phyloP scores from a whole-genome alignment of 2,329 filamentous ascomycete genomes.

The Allantophomopsis lycopodina region DNA sequence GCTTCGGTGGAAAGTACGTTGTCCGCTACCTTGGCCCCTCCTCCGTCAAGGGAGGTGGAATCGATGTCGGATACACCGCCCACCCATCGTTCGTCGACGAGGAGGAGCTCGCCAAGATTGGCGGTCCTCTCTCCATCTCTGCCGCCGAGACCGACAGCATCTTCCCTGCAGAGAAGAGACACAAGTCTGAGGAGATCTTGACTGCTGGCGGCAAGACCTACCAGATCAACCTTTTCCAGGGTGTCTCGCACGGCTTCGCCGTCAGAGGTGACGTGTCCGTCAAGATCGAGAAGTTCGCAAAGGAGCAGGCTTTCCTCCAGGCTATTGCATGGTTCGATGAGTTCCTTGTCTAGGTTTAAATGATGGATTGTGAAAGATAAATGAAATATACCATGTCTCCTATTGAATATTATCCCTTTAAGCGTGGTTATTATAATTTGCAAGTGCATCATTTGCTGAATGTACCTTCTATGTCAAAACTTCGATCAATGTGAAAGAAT shows the following conservation, averaged over 20 bases:
- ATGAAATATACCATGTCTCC: too few species aligned
- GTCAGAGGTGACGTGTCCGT: slow-evolving; percentile 48
- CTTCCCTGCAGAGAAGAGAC: slow-evolving; percentile 49
- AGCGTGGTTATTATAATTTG: too few species aligned
- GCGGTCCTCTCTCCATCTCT: slow-evolving; percentile 51
- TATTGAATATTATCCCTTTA: too few species aligned
- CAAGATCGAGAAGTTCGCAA: slow-evolving; percentile 49
- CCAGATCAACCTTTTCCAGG: slow-evolving; percentile 65
- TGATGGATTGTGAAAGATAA: too few species aligned
- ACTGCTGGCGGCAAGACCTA: slow-evolving; percentile 34
- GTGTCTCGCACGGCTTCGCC: slow-evolving; percentile 62
- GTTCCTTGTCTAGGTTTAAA: slow-evolving; percentile 23
- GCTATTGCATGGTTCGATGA: slow-evolving; percentile 66
- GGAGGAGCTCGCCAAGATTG: slow-evolving; percentile 50
- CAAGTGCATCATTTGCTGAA: too few species aligned
- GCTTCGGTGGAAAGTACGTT: slow-evolving; percentile 67
- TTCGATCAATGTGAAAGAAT: too few species aligned
- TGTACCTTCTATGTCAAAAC: too few species aligned
- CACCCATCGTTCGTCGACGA: slow-evolving; percentile 65
- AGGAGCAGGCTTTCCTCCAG: slow-evolving; percentile 71
- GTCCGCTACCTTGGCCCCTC: slow-evolving; percentile 41
- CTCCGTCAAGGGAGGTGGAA: slow-evolving; percentile 34
- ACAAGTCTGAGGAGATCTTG: slow-evolving; percentile 51
- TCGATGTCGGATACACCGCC: slow-evolving; percentile 60
- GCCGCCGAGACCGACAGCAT: slow-evolving; percentile 45